Percentiles rank a stretch among this genome's conserved stretches.
These are phyloP conservation scores for Xylariaceae sp. DNA, from an alignment of 2,329 filamentous ascomycete genomes.

Conservation along the genomic window DNA sequence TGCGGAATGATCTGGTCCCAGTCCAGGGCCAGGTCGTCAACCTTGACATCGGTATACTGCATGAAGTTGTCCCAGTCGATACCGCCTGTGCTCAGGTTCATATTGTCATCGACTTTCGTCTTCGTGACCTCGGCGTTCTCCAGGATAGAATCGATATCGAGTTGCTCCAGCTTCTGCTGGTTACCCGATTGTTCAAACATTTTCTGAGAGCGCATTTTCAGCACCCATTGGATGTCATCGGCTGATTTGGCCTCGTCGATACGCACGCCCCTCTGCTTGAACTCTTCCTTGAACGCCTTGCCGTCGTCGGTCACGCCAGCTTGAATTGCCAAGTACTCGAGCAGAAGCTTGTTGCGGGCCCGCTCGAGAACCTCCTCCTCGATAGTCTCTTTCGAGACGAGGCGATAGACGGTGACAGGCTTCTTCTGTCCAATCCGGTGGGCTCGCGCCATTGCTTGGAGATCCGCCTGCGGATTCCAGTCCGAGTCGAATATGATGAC, in stretches of 20 bases:
- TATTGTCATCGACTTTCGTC: slow-evolving; percentile 89
- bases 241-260: slow-evolving; percentile 80
- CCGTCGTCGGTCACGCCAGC: slow-evolving; percentile 94
- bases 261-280: slow-evolving; percentile 69
- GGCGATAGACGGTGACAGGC: slow-evolving; percentile 90
- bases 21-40: slow-evolving; percentile 71
- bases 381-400: slow-evolving; percentile 96
- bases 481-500: slow-evolving; percentile 97
- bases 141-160: slow-evolving; percentile 95
- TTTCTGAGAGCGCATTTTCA: slow-evolving; percentile 97
- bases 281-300: slow-evolving; percentile 67
- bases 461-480: slow-evolving; percentile 97
- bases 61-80: slow-evolving; percentile 88
- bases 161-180: slow-evolving; percentile 90
- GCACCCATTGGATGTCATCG: slow-evolving; percentile 91
- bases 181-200: slow-evolving; percentile 98
- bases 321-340: slow-evolving; percentile 96
- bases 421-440: slow-evolving; percentile 96
- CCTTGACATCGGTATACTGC: slow-evolving; percentile 96
- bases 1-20: slow-evolving; percentile 99
- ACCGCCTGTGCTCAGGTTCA: slow-evolving; percentile 83
- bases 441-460: slow-evolving; percentile 97
- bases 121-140: slow-evolving; percentile 97
- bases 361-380: slow-evolving; percentile 96
- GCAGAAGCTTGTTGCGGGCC: slow-evolving; percentile 92